Evolutionary conservation across 768 basidiomycete genomes (phyloP).

Genomic region (Boletus coccyginus): DNA sequence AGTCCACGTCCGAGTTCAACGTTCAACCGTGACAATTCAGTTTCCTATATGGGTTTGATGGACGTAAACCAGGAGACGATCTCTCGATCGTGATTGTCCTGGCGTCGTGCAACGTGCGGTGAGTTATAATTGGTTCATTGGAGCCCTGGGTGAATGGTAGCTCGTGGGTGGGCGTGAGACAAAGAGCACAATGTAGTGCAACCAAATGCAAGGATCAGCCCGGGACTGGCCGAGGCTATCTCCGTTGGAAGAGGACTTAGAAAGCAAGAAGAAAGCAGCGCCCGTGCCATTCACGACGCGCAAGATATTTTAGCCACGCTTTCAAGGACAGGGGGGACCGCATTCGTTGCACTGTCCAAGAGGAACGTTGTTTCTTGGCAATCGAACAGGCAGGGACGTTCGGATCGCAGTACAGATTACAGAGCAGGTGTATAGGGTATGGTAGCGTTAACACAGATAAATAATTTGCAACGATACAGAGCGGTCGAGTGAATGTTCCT

Average conservation of each 20-base stretch:
- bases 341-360: background rate
- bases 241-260: background rate
- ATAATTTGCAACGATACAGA: constrained; percentile 28
- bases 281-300: background rate
- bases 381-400: background rate
- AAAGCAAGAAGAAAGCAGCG: background rate
- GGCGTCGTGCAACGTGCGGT: background rate
- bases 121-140: background rate
- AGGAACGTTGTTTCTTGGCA: constrained; percentile 2
- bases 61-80: constrained; percentile 14
- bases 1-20: background rate
- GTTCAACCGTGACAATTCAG: background rate
- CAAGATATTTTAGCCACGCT: background rate
- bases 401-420: constrained; percentile 17
- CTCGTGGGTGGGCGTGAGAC: background rate
- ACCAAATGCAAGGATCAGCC: background rate
- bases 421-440: constrained; percentile 12
- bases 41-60: constrained; percentile 1
- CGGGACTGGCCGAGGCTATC: background rate
- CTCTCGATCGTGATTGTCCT: constrained; percentile 19
- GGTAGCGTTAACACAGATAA: constrained; percentile 17
- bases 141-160: background rate
- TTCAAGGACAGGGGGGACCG: background rate
- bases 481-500: constrained; percentile 15
- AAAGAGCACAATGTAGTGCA: background rate